Conservation (phyloP, 1,284 basidiomycete species). For the Heterobasidion annosum region DNA sequence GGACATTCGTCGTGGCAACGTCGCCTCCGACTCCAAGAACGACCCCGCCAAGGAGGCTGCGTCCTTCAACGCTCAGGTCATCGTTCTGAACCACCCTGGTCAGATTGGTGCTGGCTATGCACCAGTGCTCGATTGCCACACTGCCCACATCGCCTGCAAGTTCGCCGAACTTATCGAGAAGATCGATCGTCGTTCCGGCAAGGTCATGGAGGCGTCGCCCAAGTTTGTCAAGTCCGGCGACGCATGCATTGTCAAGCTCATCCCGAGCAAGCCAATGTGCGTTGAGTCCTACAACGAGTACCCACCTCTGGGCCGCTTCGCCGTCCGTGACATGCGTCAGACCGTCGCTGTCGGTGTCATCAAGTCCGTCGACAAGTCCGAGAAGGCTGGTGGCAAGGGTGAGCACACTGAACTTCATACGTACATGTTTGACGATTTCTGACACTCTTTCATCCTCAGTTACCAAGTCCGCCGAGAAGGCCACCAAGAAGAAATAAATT, state of each 20-base stretch:
- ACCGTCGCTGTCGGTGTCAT: conserved; percentile 97
- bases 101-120: conserved; percentile 98
- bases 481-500: conserved; percentile 90
- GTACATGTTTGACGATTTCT: conserved; percentile 8
- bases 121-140: conserved; percentile 99
- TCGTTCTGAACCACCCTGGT: conserved; percentile 99
- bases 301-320: conserved; percentile 99
- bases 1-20: conserved; percentile 99
- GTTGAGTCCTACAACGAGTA: conserved; percentile 97
- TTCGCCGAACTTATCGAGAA: conserved; percentile 97
- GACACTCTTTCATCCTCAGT: conserved; percentile 34
- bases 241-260: conserved; percentile 95
- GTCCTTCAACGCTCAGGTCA: conserved; percentile 99
- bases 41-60: conserved; percentile 99
- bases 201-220: conserved; percentile 80
- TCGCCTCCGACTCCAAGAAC: conserved; percentile 99
- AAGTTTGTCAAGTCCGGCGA: conserved; percentile 98
- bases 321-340: conserved; percentile 97
- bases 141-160: conserved; percentile 99
- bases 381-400: conserved; percentile 81
- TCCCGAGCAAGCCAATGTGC: conserved; percentile 97
- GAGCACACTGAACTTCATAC: conserved; percentile 19
- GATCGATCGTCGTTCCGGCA: conserved; percentile 98
- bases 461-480: conserved; percentile 95
- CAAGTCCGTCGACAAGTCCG: conserved; percentile 92